Evolutionary conservation across 352 stramenopile species (phyloP), one percentile per base, ranked within the genome.

Genomic region (Pythium apleroticum): DNA sequence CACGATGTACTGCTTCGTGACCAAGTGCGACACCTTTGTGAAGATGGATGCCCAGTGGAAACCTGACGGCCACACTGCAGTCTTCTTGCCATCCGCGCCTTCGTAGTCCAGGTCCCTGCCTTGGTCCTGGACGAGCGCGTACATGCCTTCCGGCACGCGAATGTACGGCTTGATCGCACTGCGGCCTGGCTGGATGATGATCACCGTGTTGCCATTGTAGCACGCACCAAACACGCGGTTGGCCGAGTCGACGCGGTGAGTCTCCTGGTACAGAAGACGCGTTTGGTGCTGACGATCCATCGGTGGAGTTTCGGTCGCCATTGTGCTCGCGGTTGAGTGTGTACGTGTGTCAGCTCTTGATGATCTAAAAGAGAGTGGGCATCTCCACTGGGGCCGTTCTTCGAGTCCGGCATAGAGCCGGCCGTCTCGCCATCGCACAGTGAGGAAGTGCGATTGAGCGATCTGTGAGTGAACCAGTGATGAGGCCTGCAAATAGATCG

Each of bases 1-100:
- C 15, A 96, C 77, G 31, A 96, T 88, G 58, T 81, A 89, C 65
- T 96, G 88, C 75, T 95, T 94, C 25, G 88, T 97, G 12, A 97
- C 84, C 11, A 97, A 68, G 52, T 97, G 88, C 0, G 87, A 84
- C 15, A 96, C 81, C 63, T 91, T 91, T 27, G 90, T 88, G 69
- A 89, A 96, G 24, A 83, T 45, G 14, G 75, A 87, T 3, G 84
- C 80, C 61, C 62, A 78, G 66, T 96, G 88, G 63, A 96, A 86
- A 3, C 90, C 90, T 14, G 85, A 60, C 0, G 88, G 84, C 88
- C 88, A 96, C 9, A 94, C 72, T 0, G 83, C 73, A 8, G 67
- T 80, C 5, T 62, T 73, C 28, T 53, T 75, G n/a, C 78, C 80
- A 53, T 88, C 77, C 1, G 74, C 60, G 43, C 72, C 52, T 48